A percentile compares a stretch with the other conserved stretches of the same genome.
phyloP scores from a whole-genome alignment of 2,329 filamentous ascomycete species.

The Thelonectria rubi region DNA sequence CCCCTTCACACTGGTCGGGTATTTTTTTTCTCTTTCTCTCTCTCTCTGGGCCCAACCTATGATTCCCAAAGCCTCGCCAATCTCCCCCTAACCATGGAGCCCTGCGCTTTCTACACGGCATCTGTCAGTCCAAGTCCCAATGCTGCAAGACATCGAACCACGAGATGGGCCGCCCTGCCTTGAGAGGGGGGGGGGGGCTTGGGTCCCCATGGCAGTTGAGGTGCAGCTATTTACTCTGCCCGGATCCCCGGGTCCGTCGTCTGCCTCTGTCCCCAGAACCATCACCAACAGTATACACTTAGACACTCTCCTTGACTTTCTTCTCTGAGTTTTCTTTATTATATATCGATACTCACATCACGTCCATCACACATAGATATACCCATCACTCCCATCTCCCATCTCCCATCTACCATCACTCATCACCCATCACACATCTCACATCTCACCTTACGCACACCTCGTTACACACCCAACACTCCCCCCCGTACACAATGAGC shows the following conservation, averaged over 20 bases:
- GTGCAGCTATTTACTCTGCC: slow-evolving; percentile 21
- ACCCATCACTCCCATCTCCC: too few species aligned
- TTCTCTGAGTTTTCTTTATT: too few species aligned
- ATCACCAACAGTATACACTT: too few species aligned
- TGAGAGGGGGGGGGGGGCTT: background rate
- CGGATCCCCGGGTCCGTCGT: slow-evolving; percentile 10
- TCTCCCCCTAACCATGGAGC: slow-evolving; percentile 2
- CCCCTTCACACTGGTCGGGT: background rate
- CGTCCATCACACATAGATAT: too few species aligned
- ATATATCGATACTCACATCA: too few species aligned
- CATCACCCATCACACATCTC: too few species aligned
- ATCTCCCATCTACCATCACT: too few species aligned
- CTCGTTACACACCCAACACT: background rate
- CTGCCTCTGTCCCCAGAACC: background rate
- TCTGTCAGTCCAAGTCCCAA: background rate
- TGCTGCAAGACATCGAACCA: slow-evolving; percentile 20
- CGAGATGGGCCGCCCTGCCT: slow-evolving; percentile 21
- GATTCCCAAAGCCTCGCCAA: slow-evolving; percentile 15
- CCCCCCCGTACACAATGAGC: slow-evolving; percentile 9
- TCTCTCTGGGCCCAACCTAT: slow-evolving; percentile 11
- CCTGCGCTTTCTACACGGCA: slow-evolving; percentile 1
- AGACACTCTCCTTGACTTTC: too few species aligned
- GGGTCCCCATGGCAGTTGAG: background rate
- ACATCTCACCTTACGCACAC: too few species aligned
- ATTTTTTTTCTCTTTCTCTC: background rate